Percentiles rank a stretch among this genome's conserved stretches.
Conservation (phyloP, 1,139 yeast species). For the Tardiomyces blankii region DNA sequence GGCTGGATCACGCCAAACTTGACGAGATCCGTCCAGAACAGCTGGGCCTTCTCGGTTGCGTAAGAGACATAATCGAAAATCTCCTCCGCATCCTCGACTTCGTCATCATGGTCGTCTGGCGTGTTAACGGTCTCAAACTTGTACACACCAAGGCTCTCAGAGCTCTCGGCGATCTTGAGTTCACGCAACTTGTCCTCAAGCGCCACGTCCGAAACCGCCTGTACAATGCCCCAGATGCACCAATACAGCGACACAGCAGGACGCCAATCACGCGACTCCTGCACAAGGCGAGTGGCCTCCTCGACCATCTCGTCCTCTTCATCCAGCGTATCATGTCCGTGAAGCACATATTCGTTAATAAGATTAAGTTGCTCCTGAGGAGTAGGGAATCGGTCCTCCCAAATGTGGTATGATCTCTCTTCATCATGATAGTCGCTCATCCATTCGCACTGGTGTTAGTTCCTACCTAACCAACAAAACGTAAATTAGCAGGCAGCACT, state of each 20-base stretch:
- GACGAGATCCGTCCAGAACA: slow-evolving; percentile 67
- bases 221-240: slow-evolving; percentile 89
- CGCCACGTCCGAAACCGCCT: slow-evolving; percentile 29
- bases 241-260: slow-evolving; percentile 70
- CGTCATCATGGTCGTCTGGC: slow-evolving; percentile 7
- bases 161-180: slow-evolving; percentile 6
- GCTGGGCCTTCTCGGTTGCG: slow-evolving; percentile 59
- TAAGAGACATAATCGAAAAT: slow-evolving; percentile 72
- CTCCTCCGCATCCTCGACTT: slow-evolving; percentile 40
- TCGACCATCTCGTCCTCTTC: slow-evolving; percentile 32
- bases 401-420: slow-evolving; percentile 45
- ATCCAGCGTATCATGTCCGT: slow-evolving; percentile 24
- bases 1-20: slow-evolving; percentile 41
- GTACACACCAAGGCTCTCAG: slow-evolving; percentile 17
- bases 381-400: slow-evolving; percentile 50
- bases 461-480: slow-evolving; percentile 16
- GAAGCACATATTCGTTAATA: slow-evolving; percentile 57
- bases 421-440: slow-evolving; percentile 85
- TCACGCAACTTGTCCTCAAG: slow-evolving; percentile 12
- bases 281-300: slow-evolving; percentile 47
- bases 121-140: slow-evolving; percentile 8
- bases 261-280: slow-evolving; percentile 69
- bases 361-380: slow-evolving; percentile 58
- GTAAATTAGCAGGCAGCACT: slow-evolving; percentile 2
- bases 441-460: slow-evolving; percentile 57